Base-by-base conservation (phyloP, 2,329 filamentous ascomycete genomes). In the Aspergillus quadricinctus region DNA sequence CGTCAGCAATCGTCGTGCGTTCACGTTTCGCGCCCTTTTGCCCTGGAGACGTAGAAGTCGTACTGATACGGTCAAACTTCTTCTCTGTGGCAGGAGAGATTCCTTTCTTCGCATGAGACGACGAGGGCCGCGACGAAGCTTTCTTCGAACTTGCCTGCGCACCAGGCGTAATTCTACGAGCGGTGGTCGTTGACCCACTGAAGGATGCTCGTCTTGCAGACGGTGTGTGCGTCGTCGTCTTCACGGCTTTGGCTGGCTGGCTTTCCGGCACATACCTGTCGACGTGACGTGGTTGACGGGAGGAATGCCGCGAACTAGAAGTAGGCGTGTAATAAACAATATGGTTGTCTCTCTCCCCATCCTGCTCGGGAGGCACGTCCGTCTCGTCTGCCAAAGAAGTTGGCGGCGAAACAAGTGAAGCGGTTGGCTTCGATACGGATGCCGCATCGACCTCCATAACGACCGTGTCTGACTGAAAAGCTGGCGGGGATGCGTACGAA, bases 391-490 rank as follows among this genome's bases (percentile, higher is more conserved):
- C 72, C 55, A 76, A 68, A 23, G 76, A 78, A 25, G 74, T 77
- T 14, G 75, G 76, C 21, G 76, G 76, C 2, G 76, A 78, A 11
- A 78, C 76, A 48, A 78, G 65, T 14, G 73, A 72, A 43, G 69
- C 69, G 21, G 69, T 65, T 5, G 73, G 69, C 49, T 73, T 68
- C 1, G 70, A 60, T 28, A 68, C 61, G 46, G 66, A 64, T 25
- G 67, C 48, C 3, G 69, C 51, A 21, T 64, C 63, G 23, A 68
- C 51, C 52, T 68, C 68, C 6, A 66, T 51, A 25, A 70, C 69
- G 23, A 70, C 62, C 29, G 65, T 60, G 56, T 76, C 70, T 7
- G 67, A 59, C 49, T 75, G 72, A 41, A 70, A 68, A n/a, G 64
- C 64, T 37, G 73, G 70, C 2, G 74, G 73, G 11, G 73, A 74